A percentile compares a stretch with the other conserved stretches of the same genome.
Evolutionary conservation across 2,329 filamentous ascomycete species (phyloP).

Genomic region (Decorospora gaudefroyi): DNA sequence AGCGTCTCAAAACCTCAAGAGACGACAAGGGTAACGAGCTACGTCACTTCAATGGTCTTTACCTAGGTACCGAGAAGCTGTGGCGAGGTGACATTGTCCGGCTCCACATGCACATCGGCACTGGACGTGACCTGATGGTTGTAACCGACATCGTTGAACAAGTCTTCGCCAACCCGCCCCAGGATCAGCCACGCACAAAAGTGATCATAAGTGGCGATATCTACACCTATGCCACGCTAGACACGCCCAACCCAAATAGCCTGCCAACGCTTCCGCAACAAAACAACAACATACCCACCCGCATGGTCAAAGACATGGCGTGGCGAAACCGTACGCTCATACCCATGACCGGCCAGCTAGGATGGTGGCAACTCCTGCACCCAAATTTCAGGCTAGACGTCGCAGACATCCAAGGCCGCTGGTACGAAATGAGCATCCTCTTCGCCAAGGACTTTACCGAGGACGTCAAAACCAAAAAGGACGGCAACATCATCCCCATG

Average conservation of each 20-base stretch:
- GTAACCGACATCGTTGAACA: conserved; percentile 53
- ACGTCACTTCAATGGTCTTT: conserved; percentile 59
- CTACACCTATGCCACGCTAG: conserved; percentile 54
- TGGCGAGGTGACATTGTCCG: conserved; percentile 64
- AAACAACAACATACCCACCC: conserved; percentile 54
- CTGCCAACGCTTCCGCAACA: conserved; percentile 45
- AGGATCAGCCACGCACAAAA: conserved; percentile 30
- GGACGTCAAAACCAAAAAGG: conserved; percentile 47
- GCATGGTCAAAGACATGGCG: conserved; percentile 58
- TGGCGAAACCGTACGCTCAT: conserved; percentile 54
- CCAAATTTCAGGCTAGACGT: conserved; percentile 46
- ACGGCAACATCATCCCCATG: conserved; percentile 54
- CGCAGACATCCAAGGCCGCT: conserved; percentile 61
- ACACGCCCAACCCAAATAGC: conserved; percentile 33
- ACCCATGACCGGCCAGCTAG: conserved; percentile 37
- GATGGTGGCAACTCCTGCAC: conserved; percentile 54
- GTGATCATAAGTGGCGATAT: conserved; percentile 57
- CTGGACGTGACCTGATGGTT: conserved; percentile 56
- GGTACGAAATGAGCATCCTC: conserved; percentile 62
- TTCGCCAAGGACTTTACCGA: conserved; percentile 46
- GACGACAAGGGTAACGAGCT: conserved; percentile 49
- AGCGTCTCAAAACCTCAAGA: conserved; percentile 49
- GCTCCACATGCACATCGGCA: conserved; percentile 50
- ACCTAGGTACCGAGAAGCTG: conserved; percentile 63
- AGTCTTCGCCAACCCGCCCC: conserved; percentile 18